phyloP scores from a whole-genome alignment of 1,284 basidiomycete genomes.

The Meira miltonrushii region DNA sequence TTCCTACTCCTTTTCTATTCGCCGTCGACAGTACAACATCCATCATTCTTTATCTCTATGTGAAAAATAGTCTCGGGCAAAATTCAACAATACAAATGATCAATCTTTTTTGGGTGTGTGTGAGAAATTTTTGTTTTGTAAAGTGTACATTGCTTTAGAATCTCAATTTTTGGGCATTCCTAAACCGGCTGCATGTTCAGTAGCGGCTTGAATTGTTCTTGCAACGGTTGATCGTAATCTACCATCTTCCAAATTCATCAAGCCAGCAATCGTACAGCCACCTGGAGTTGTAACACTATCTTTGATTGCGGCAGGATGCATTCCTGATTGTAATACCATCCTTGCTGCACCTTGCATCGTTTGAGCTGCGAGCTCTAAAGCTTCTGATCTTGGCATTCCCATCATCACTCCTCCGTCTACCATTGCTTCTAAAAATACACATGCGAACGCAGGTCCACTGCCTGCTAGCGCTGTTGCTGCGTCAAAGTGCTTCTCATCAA shows the following conservation, averaged over 20 bases:
- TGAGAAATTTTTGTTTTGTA: background rate
- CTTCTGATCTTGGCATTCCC: constrained; percentile 90
- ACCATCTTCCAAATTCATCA: constrained; percentile 91
- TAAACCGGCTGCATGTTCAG: constrained; percentile 46
- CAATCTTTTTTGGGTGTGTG: too few species aligned
- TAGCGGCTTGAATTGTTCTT: constrained; percentile 70
- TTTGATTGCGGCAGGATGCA: constrained; percentile 93
- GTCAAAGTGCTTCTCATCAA: constrained; percentile 68
- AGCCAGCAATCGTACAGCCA: constrained; percentile 94
- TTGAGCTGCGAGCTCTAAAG: constrained; percentile 90
- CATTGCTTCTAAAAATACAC: constrained; percentile 96
- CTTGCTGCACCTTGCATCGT: constrained; percentile 93
- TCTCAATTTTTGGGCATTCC: constrained; percentile 23
- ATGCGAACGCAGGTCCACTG: constrained; percentile 93
- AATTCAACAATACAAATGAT: too few species aligned
- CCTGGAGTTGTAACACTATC: constrained; percentile 99
- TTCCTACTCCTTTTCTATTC: too few species aligned
- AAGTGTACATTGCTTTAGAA: background rate
- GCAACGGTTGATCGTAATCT: constrained; percentile 90
- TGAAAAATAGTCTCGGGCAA: background rate
- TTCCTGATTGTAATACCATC: constrained; percentile 81
- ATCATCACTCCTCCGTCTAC: constrained; percentile 99
- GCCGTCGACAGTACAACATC: too few species aligned
- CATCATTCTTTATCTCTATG: background rate
- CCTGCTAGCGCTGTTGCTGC: constrained; percentile 94